Base-by-base conservation (phyloP, 176 grass and related monocot genomes). In the Triticum dicoccoides region DNA sequence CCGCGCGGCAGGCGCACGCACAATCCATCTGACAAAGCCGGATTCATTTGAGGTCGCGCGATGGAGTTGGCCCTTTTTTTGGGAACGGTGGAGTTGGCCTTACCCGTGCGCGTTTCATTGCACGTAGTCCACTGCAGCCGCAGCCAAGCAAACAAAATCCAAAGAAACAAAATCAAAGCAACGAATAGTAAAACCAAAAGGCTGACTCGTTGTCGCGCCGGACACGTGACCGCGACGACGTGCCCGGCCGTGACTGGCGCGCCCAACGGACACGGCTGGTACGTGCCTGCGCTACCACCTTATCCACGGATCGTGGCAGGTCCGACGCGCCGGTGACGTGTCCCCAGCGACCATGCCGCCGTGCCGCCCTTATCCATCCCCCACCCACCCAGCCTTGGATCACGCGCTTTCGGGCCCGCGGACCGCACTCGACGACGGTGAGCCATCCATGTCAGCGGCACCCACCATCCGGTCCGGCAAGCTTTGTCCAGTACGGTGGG, bases 191-290 rank as follows among this genome's bases (percentile, higher is more conserved):
- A 44, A 51, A 52, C 15, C 5, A 6, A 8, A 58, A 64, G 4
- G 66, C 11, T 78, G 83, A 69, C 8, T 69, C 23, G 68, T 2
- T 3, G 85, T 1, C 24, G 80, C 42, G 68, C 24, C 56, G 74
- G 80, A 44, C 80, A 84, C 79, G 39, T 82, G 69, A 38, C 67
- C 17, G 6, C 65, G 8, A 20, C n/a, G 68, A 54, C 51, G 49
- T 15, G 45, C 45, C 11, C 13, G 27, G 63, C 17, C 67, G 32
- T 4, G 9, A 69, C 66, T 17, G 5, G 14, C 65, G 14, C 6
- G 8, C 33, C 33, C 2, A 24, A 44, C 70, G n/a, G 70, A 24
- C 69, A 73, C 69, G 70, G 2, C n/a, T 2, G 5, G 18, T 6
- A n/a, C 17, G 29, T 30, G 29, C 29, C 29, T 30, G 29, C 29